phyloP scores from a whole-genome alignment of 805 yeast genomes.

The Candida montana region DNA sequence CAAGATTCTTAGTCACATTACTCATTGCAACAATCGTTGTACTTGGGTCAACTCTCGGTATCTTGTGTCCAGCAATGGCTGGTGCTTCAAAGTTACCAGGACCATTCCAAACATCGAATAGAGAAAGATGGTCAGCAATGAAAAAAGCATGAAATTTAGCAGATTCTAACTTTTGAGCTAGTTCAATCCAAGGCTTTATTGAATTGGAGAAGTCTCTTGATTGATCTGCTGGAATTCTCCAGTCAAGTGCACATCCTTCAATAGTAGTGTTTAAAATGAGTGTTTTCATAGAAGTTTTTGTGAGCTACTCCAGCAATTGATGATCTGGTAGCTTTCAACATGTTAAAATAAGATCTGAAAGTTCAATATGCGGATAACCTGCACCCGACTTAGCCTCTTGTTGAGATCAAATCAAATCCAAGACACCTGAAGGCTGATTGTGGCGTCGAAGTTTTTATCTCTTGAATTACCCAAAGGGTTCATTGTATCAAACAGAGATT shows the following conservation, averaged over 20 bases:
- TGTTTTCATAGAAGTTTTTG: slow-evolving; percentile 19
- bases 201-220: slow-evolving; percentile 21
- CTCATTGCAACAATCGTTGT: slow-evolving; percentile 37
- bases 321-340: no score
- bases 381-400: no score
- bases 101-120: slow-evolving; percentile 35
- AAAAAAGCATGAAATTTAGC: slow-evolving; percentile 35
- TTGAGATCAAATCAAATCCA: no score
- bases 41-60: slow-evolving; percentile 36
- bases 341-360: no score
- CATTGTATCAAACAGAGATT: no score
- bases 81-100: slow-evolving; percentile 16
- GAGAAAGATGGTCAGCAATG: slow-evolving; percentile 37
- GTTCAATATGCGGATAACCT: no score
- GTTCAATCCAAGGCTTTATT: slow-evolving; percentile 30
- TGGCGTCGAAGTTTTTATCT: no score
- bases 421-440: no score
- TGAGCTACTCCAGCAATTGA: no score
- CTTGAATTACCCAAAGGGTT: no score
- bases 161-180: slow-evolving; percentile 31
- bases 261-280: slow-evolving; percentile 27
- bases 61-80: slow-evolving; percentile 25
- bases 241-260: slow-evolving; percentile 32
- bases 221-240: slow-evolving; percentile 34
- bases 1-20: slow-evolving; percentile 31